Conservation (phyloP, 148 eudicot species). For the Euryodendron excelsum region DNA sequence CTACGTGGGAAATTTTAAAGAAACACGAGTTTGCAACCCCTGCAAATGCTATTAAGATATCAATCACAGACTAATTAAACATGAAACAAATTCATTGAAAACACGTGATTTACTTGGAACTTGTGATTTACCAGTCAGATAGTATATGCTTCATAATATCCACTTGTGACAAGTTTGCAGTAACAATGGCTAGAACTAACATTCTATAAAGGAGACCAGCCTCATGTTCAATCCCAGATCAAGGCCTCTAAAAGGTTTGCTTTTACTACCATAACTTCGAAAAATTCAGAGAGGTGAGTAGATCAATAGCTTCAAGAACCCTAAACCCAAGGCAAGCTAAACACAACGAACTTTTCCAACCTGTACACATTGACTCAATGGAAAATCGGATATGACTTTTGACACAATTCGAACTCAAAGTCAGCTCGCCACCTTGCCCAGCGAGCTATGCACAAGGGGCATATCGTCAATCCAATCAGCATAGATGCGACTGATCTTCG, state of each 20-base stretch:
- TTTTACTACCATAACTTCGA: not conserved
- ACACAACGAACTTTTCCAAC: not conserved
- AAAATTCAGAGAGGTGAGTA: not conserved
- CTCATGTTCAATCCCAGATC: not conserved
- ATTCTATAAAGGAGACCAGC: not conserved
- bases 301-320: not conserved
- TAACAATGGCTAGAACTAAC: not conserved
- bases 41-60: not conserved
- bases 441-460: constrained; percentile 10
- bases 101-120: not conserved
- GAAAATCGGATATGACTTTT: not conserved
- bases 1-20: not conserved
- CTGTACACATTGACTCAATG: constrained; percentile 6
- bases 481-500: constrained; percentile 31
- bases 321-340: not conserved
- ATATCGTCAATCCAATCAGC: constrained; percentile 39
- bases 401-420: not conserved
- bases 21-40: not conserved
- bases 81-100: not conserved
- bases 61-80: not conserved
- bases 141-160: not conserved
- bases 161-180: not conserved
- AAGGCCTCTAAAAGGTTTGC: not conserved
- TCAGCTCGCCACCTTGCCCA: constrained; percentile 9
- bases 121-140: not conserved